Conservation (phyloP, 306 rosid species). For the Vigna nakashimae region DNA sequence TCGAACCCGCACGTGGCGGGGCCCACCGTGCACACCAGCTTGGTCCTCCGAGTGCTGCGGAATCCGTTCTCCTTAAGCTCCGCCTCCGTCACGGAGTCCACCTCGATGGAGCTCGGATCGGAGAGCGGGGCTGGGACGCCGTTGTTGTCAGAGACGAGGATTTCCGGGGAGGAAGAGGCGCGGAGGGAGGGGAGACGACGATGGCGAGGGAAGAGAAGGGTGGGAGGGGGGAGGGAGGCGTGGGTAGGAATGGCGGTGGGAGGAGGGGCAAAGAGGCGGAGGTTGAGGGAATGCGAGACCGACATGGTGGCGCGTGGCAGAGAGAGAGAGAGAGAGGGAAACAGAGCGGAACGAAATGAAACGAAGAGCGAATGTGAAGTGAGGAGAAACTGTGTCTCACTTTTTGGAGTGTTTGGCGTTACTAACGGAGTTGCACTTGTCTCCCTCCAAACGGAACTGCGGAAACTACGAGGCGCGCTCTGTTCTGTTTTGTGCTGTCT, state of each 20-base stretch:
- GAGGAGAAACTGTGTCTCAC: neutral
- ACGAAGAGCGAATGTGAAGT: neutral
- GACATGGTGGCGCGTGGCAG: slow-evolving; percentile 58
- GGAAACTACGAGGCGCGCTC: slow-evolving; percentile 35
- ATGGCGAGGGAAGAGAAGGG: slow-evolving; percentile 40
- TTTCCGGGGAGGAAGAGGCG: slow-evolving; percentile 14
- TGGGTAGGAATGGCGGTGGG: slow-evolving; percentile 42
- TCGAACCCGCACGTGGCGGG: slow-evolving; percentile 87
- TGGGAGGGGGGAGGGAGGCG: slow-evolving; percentile 28
- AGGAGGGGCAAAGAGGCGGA: slow-evolving; percentile 60
- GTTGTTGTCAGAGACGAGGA: slow-evolving; percentile 33
- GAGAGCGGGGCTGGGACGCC: slow-evolving; percentile 45
- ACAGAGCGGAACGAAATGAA: neutral
- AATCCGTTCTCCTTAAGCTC: slow-evolving; percentile 90
- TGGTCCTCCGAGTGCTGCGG: slow-evolving; percentile 87
- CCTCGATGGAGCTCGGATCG: slow-evolving; percentile 76
- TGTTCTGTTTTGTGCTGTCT: neutral
- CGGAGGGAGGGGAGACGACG: slow-evolving; percentile 34
- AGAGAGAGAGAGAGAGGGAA: slow-evolving; percentile 43
- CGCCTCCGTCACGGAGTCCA: slow-evolving; percentile 81
- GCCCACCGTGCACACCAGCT: slow-evolving; percentile 89
- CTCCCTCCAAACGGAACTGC: slow-evolving; percentile 18
- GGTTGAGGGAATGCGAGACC: slow-evolving; percentile 71
- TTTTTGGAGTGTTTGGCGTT: neutral
- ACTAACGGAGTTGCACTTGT: slow-evolving; percentile 1